phyloP scores from a whole-genome alignment of 2,329 filamentous ascomycete genomes.

The Phialophora macrospora region DNA sequence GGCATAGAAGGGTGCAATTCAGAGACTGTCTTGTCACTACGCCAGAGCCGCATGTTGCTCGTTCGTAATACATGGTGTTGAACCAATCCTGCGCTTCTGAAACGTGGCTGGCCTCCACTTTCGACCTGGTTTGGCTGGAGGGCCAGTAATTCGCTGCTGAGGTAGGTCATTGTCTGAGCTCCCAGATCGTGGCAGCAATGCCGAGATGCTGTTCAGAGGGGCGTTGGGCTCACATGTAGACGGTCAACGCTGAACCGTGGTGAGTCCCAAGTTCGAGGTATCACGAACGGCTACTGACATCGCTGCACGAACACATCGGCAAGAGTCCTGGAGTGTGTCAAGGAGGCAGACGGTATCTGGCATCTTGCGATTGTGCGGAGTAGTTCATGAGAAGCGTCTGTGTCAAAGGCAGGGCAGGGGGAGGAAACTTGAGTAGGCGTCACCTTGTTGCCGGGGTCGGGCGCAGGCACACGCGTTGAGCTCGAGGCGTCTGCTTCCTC shows the following conservation, averaged over 20 bases:
- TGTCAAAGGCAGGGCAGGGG: no score
- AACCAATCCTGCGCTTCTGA: no score
- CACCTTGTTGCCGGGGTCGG: no score
- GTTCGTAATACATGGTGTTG: no score
- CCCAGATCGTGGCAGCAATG: no score
- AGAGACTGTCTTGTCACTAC: background rate
- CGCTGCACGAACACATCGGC: background rate
- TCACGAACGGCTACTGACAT: background rate
- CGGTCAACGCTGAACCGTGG: background rate
- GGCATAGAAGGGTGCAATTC: background rate
- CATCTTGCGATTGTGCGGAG: background rate
- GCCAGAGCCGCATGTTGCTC: no score
- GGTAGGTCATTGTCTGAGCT: no score
- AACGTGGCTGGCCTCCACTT: no score
- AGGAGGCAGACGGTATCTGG: background rate
- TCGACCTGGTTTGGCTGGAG: no score
- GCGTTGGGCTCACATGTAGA: background rate
- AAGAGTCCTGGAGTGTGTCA: background rate
- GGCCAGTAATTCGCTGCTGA: no score
- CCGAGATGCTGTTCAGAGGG: no score
- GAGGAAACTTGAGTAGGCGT: no score
- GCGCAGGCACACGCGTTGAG: background rate
- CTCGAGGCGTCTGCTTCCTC: background rate
- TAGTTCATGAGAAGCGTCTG: background rate
- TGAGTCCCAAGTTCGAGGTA: background rate